A percentile compares a stretch with the other conserved stretches of the same genome.
Conservation (phyloP, 2,329 filamentous ascomycete genomes). For the Ceratocystis cacaofunesta region DNA sequence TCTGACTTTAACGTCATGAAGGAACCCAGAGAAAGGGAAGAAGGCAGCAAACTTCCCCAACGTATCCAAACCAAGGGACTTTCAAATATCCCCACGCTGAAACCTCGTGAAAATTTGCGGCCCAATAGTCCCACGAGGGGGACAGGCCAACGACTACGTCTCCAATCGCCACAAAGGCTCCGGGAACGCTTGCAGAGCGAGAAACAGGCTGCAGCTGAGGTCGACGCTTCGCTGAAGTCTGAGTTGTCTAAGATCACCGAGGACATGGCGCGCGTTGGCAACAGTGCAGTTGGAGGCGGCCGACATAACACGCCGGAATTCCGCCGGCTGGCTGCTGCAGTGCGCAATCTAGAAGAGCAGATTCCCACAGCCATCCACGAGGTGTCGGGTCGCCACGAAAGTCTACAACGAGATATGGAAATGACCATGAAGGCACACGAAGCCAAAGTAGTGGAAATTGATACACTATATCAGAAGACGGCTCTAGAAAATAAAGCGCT, state of each 20-base stretch:
- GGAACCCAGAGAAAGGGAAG: conserved; percentile 9
- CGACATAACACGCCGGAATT: conserved; percentile 29
- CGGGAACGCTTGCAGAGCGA: conserved; percentile 76
- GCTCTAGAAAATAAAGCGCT: conserved; percentile 85
- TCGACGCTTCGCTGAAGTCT: conserved; percentile 53
- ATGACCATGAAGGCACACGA: conserved; percentile 59
- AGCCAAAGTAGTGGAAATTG: conserved; percentile 63
- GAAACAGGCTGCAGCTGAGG: conserved; percentile 55
- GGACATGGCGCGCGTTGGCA: conserved; percentile 46
- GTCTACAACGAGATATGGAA: conserved; percentile 57
- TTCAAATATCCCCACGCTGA: conserved; percentile 43
- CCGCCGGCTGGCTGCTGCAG: conserved; percentile 37
- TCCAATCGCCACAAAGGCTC: conserved; percentile 58
- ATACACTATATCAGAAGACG: conserved; percentile 76
- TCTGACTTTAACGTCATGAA: conserved; percentile 16
- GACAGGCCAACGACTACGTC: conserved; percentile 43
- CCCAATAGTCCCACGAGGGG: conserved; percentile 25
- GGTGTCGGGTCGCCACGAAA: conserved; percentile 44
- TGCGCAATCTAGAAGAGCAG: conserved; percentile 52
- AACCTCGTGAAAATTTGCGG: conserved; percentile 22
- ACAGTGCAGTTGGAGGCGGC: conserved; percentile 23
- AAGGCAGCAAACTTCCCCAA: conserved; percentile 11
- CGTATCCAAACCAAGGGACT: conserved; percentile 31
- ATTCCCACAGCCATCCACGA: conserved; percentile 46
- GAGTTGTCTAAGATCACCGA: conserved; percentile 70